Evolutionary conservation across 352 stramenopile genomes (phyloP), one percentile per base, ranked within the genome.

Genomic region (Pythium vanterpoolii): DNA sequence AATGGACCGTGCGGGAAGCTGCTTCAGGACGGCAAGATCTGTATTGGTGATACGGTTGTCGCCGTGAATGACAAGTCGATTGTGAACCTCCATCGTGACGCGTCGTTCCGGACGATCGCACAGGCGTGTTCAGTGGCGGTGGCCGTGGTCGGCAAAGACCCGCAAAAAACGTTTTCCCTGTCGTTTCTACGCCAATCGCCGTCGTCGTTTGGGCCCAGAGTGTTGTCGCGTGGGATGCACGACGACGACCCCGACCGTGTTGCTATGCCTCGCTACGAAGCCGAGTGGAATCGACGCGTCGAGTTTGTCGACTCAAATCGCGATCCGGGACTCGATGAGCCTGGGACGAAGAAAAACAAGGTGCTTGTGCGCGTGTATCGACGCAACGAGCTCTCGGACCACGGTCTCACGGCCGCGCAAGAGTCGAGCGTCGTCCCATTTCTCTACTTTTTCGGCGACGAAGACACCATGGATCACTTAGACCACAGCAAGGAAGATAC

Each of bases 381-480:
- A 38, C 83, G 83, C 8, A 83, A 90, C 19, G 80, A 88, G 21
- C 72, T 83, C 1, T 85, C 80, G 0, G 85, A 95, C 42, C 83
- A 95, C 50, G 85, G 85, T 0, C 55, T 95, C 16, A 89, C 78
- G 13, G 69, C 77, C 1, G 82, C 83, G 3, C 84, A 95, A 36
- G 85, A 95, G 56, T 85, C 83, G 31, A 95, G 85, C 63, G 85
- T 95, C 16, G 79, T 95, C 28, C 85, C 85, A 3, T 95, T 95
- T 59, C 63, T 95, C 21, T 95, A 95, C 51, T 95, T 95, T 63
- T 95, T 95, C 53, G 85, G 85, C 7, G 85, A 95, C 21, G 85
- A 95, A 56, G 72, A 73, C 18, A 95, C 87, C 64, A 90, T 95
- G 83, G 85, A 95, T 53, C 79, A 90, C 63, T 64, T 95, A 33